phyloP scores from a whole-genome alignment of 2,329 filamentous ascomycete genomes.

The Alternaria ethzedia region DNA sequence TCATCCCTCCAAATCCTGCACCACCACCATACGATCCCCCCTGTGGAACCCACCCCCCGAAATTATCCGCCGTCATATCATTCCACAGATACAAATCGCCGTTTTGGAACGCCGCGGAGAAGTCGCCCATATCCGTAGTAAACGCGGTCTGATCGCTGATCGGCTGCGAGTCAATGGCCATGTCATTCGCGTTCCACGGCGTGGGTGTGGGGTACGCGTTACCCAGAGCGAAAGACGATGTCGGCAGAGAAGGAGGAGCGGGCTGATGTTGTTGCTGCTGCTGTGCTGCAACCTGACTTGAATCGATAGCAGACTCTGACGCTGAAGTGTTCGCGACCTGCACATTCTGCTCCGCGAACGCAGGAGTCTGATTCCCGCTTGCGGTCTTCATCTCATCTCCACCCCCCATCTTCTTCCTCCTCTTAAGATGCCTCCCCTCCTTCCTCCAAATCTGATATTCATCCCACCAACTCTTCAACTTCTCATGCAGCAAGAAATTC shows the following conservation, averaged over 20 bases:
- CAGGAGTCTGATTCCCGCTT: constrained; percentile 6
- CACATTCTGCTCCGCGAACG: constrained; percentile 7
- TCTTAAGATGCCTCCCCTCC: constrained; percentile 33
- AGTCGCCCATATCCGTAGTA: constrained; percentile 40
- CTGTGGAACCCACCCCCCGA: constrained; percentile 41
- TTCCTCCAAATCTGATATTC: constrained; percentile 39
- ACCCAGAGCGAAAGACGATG: constrained; percentile 16
- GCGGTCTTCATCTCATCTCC: background rate
- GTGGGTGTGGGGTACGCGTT: constrained; percentile 13
- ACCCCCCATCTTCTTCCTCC: constrained; percentile 22
- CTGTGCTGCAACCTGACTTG: background rate
- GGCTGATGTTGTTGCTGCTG: background rate
- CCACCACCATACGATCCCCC: constrained; percentile 31
- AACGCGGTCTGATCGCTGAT: constrained; percentile 19
- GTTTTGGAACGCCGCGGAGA: constrained; percentile 43
- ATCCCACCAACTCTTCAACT: constrained; percentile 41
- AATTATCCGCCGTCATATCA: constrained; percentile 40
- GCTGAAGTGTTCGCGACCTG: background rate
- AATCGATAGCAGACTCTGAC: background rate
- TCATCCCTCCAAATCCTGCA: constrained; percentile 31
- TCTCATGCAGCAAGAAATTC: constrained; percentile 37
- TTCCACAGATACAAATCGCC: constrained; percentile 48
- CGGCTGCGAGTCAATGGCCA: constrained; percentile 9
- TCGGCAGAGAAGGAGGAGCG: background rate
- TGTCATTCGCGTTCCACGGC: constrained; percentile 9